A percentile compares a stretch with the other conserved stretches of the same genome.
Evolutionary conservation across 1,284 basidiomycete species (phyloP).

Genomic region (Papiliotrema laurentii): DNA sequence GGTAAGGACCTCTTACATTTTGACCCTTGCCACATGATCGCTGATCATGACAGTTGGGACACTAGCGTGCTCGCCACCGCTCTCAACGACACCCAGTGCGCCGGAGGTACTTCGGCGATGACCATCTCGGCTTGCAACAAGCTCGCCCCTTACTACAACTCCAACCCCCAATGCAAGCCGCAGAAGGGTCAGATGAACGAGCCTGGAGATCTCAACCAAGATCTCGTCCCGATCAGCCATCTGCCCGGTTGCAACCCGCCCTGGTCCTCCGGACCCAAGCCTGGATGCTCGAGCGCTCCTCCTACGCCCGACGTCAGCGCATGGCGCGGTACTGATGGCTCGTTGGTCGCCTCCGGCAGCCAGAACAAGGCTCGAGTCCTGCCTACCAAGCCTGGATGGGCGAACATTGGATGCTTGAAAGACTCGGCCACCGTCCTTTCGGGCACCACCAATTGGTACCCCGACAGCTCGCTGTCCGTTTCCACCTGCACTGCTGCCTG

Average conservation of each 20-base stretch:
- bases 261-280: slow-evolving; percentile 25
- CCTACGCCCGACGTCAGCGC: slow-evolving; percentile 16
- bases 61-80: slow-evolving; percentile 21
- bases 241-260: slow-evolving; percentile 32
- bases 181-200: slow-evolving; percentile 26
- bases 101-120: slow-evolving; percentile 9
- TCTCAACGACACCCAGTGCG: slow-evolving; percentile 17
- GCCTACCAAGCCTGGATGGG: slow-evolving; percentile 26
- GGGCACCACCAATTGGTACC: slow-evolving; percentile 2
- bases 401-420: slow-evolving; percentile 21
- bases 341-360: slow-evolving; percentile 11
- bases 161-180: slow-evolving; percentile 18
- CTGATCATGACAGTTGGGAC: slow-evolving; percentile 22
- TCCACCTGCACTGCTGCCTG: slow-evolving; percentile 17
- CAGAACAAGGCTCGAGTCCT: slow-evolving; percentile 5
- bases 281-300: slow-evolving; percentile 15
- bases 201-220: slow-evolving; percentile 13
- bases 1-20: too few species aligned
- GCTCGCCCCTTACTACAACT: slow-evolving; percentile 20
- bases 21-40: too few species aligned
- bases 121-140: slow-evolving; percentile 19
- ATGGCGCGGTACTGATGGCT: slow-evolving; percentile 22
- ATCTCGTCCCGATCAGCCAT: slow-evolving; percentile 16
- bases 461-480: slow-evolving; percentile 9
- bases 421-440: slow-evolving; percentile 4